Conservation (phyloP, 768 basidiomycete species). For the Agrocybe chaxingu region DNA sequence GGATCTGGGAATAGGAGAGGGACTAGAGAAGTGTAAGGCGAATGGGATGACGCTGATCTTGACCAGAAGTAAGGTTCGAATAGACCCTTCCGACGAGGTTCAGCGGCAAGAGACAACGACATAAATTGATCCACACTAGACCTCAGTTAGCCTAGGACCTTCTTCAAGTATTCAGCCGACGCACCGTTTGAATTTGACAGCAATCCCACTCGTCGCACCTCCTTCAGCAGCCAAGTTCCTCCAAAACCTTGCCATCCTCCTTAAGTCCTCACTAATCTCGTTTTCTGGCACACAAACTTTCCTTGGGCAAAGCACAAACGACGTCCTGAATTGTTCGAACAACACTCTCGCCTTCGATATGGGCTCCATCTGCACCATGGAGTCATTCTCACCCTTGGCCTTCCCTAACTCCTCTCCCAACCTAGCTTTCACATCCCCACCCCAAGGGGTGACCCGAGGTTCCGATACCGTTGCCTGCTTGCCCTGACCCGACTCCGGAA, state of each 20-base stretch:
- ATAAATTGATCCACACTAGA: conserved; percentile 75
- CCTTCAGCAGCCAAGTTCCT: conserved; percentile 39
- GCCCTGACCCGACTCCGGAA: conserved; percentile 24
- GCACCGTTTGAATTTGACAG: conserved; percentile 62
- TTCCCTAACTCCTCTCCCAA: conserved; percentile 45
- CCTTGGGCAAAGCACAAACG: conserved; percentile 51
- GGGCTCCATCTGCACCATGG: conserved; percentile 37
- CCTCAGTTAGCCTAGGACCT: conserved; percentile 1
- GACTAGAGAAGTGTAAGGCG: conserved; percentile 60
- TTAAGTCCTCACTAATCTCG: conserved; percentile 43
- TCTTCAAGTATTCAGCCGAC: conserved; percentile 20
- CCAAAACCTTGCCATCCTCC: conserved; percentile 57
- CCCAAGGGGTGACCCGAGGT: conserved; percentile 65
- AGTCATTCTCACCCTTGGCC: conserved; percentile 42
- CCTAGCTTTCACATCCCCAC: conserved; percentile 50
- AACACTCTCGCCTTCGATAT: conserved; percentile 37
- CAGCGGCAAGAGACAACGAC: conserved; percentile 71
- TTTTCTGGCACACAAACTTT: conserved; percentile 29
- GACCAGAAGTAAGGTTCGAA: conserved; percentile 81
- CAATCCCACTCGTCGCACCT: conserved; percentile 37
- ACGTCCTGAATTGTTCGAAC: conserved; percentile 52
- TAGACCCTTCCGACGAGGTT: conserved; percentile 68
- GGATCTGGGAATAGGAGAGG: conserved; percentile 76
- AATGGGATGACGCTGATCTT: conserved; percentile 31
- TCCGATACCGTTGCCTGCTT: conserved; percentile 30